Conservation (phyloP, 352 stramenopile genomes). For the Phytophthora vignae region DNA sequence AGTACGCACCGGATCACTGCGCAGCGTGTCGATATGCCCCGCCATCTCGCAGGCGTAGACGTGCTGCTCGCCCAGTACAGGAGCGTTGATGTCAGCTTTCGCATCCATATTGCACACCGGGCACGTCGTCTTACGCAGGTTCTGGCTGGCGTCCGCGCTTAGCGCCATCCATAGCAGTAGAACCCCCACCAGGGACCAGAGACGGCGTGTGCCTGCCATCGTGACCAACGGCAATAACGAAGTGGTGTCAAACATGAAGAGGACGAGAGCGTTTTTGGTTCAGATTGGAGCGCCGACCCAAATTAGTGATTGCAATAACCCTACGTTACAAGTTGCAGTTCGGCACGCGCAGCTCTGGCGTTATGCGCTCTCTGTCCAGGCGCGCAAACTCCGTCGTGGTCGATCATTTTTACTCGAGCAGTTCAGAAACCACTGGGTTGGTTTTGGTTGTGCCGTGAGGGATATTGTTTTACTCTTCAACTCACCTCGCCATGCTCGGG, state of each 20-base stretch:
- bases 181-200: constrained; percentile 6
- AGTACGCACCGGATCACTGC: constrained; percentile 60
- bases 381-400: too few species aligned
- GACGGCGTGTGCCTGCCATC: neutral
- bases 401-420: neutral
- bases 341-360: neutral
- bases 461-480: neutral
- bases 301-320: neutral
- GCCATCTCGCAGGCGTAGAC: constrained; percentile 81
- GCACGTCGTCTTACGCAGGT: constrained; percentile 49
- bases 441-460: neutral
- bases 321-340: neutral
- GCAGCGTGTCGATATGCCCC: constrained; percentile 66
- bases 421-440: constrained; percentile 14
- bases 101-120: constrained; percentile 54
- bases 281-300: neutral
- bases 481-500: neutral
- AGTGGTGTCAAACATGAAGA: neutral
- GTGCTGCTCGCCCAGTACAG: constrained; percentile 62
- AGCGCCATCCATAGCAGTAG: constrained; percentile 19
- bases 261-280: neutral
- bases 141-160: constrained; percentile 36
- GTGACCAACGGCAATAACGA: neutral
- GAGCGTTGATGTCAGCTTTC: constrained; percentile 50
- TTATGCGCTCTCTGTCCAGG: neutral